Evolutionary conservation across 257 asterid genomes (phyloP), one percentile per base, ranked within the genome.

Genomic region (Osmanthus fragrans): DNA sequence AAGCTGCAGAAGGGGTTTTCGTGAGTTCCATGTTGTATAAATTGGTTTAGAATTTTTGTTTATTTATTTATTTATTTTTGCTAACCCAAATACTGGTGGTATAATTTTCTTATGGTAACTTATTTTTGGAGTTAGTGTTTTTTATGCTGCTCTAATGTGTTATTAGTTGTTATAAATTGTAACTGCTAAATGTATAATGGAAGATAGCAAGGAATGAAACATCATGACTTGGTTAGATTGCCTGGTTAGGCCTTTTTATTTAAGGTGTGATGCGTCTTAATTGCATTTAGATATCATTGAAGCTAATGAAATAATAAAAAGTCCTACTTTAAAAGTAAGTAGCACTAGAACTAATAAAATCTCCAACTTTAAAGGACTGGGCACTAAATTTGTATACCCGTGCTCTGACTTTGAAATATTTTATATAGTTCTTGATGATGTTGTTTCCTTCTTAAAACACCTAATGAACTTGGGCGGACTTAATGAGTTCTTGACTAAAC

Each of bases 1-100:
- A 91, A 91, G 86, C 90, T 90, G 69, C 86, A 84, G 29, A 90
- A 89, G 82, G 88, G 93, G 27, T 88, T 93, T 76, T 89, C 92
- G 77, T 91, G 90, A 90, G 84, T 86, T 73, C n/a, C 49, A 34
- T 83, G 78, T 73, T 83, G 77, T 76, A 85, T 77, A 79, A 75
- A 75, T 80, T 82, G 82, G 68, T 84, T 84, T 82, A 77, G 75
- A 75, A 63, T 86, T 83, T 86, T 79, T 79, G 67, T 64, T 81
- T 74, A 19, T 79, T 65, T 71, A 76, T 58, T 67, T 37, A 0
- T 56, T 80, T 25, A n/a, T 78, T 60, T n/a, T 60, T 77, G 69
- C 82, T 77, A 76, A 78, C 85, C 80, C 78, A 80, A 86, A 85
- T 81, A 80, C 85, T 85, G 76, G 81, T 75, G 81, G 75, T 67